Evolutionary conservation across 768 basidiomycete genomes (phyloP), one percentile per base, ranked within the genome.

Genomic region (Pulveroboletus sp.): DNA sequence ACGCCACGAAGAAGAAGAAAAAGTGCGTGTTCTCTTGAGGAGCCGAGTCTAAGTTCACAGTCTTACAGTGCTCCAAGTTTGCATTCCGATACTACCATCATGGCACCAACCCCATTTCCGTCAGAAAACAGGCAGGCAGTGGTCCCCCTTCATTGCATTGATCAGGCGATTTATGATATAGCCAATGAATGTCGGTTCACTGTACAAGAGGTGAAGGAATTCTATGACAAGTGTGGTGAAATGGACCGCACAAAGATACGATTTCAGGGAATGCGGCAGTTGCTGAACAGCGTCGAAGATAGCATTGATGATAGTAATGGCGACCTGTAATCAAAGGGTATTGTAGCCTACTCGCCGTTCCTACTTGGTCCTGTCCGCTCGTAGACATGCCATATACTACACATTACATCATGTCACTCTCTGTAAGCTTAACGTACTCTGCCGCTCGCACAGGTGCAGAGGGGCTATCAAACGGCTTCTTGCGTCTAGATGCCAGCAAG

Each of bases 401-500:
- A 30, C 17, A 31, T 50, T 66, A 67, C 54, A 62, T 59, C 36
- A 74, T 57, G 54, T 88, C 85, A 39, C 81, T 76, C 47, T 89
- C 89, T 6, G 78, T 77, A 40, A 87, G 67, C 21, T 82, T 67
- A 54, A 83, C 83, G 61, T 85, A 78, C 56, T 86, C 81, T 27
- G 81, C 83, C 24, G 76, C 82, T 55, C 89, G 76, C n/a, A 68
- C 72, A 5, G 90, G 90, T 8, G 90, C 90, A 18, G 87, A 81
- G 24, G 90, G 90, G 54, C 86, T 89, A 46, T 85, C 82, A 58
- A 83, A 86, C 3, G 82, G 81, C 61, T 88, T 89, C 37, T 83
- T 79, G 56, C 83, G 83, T 66, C 90, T 93, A 38, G 55, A 38
- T 56, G 46, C 50, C 47, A 44, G 43, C 41, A 43, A 54, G 28